Conservation (phyloP, 2,329 filamentous ascomycete genomes). For the Alternaria angustiovoidea region DNA sequence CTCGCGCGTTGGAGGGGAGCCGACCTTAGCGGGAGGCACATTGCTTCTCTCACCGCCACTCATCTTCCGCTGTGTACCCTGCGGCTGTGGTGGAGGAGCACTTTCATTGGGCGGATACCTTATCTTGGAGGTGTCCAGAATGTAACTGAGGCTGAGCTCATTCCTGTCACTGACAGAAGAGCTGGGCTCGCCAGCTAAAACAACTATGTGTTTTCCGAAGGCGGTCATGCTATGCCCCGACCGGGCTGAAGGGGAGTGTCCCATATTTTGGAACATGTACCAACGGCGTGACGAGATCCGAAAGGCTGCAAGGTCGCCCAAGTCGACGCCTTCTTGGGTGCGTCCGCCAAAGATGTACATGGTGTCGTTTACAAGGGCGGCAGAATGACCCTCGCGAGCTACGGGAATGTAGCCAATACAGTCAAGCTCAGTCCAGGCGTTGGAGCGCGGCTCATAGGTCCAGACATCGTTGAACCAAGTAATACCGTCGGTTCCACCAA, state of each 20-base stretch:
- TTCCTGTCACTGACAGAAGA: constrained; percentile 80
- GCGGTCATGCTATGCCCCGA: constrained; percentile 98
- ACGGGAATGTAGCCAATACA: constrained; percentile 98
- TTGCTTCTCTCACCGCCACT: constrained; percentile 58
- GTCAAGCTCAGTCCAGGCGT: constrained; percentile 86
- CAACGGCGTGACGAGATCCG: constrained; percentile 83
- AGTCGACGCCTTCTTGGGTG: constrained; percentile 88
- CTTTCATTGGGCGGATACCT: constrained; percentile 84
- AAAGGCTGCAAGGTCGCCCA: constrained; percentile 91
- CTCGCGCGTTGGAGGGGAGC: constrained; percentile 52
- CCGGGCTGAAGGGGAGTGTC: constrained; percentile 88
- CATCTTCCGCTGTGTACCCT: constrained; percentile 53
- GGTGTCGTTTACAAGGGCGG: constrained; percentile 91
- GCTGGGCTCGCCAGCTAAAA: constrained; percentile 93
- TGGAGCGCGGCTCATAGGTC: constrained; percentile 86
- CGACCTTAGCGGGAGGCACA: constrained; percentile 47
- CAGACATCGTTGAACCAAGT: constrained; percentile 99
- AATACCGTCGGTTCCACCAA: constrained; percentile 94
- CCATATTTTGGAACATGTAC: constrained; percentile 99
- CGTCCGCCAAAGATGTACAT: constrained; percentile 99
- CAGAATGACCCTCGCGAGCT: constrained; percentile 91
- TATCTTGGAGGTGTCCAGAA: constrained; percentile 95
- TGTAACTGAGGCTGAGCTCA: constrained; percentile 87
- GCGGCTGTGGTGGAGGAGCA: constrained; percentile 40
- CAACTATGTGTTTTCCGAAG: constrained; percentile 89